These are phyloP conservation scores for Bimuria novae-zelandiae DNA, from an alignment of 2,329 filamentous ascomycete species.

Conservation along the genomic window DNA sequence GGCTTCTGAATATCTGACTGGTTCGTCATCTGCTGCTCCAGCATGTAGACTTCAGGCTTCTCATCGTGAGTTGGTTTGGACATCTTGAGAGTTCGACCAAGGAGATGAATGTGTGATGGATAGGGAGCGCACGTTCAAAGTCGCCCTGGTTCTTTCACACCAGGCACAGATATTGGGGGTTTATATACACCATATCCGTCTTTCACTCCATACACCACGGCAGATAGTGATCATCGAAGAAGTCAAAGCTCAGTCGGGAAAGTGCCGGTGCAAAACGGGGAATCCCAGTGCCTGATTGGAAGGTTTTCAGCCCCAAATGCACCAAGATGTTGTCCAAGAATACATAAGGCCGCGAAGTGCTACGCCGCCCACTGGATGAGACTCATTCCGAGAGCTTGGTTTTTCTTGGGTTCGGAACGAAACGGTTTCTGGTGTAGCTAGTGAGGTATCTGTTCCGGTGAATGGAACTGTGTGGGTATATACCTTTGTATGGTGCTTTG, in stretches of 20 bases:
- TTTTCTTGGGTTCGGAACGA: constrained; percentile 2
- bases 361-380: not conserved
- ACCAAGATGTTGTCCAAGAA: constrained; percentile 8
- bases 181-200: constrained; percentile 1
- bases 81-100: constrained; percentile 17
- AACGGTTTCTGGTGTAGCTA: constrained; percentile 1
- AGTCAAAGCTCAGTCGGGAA: not conserved
- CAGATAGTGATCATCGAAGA: not conserved
- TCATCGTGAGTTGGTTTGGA: constrained; percentile 14
- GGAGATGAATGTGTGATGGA: not conserved
- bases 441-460: not conserved
- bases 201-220: not conserved
- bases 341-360: not conserved
- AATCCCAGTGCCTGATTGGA: not conserved
- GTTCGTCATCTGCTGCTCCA: constrained; percentile 31
- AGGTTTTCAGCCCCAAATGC: not conserved
- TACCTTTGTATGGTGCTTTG: not conserved
- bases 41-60: constrained; percentile 32
- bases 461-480: not conserved
- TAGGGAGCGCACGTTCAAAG: not conserved
- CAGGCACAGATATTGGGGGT: not conserved
- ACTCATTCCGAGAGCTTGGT: not conserved
- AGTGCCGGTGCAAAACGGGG: not conserved
- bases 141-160: not conserved
- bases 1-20: constrained; percentile 29